phyloP scores from a whole-genome alignment of 176 grass and related monocot species.

The Lolium perenne region DNA sequence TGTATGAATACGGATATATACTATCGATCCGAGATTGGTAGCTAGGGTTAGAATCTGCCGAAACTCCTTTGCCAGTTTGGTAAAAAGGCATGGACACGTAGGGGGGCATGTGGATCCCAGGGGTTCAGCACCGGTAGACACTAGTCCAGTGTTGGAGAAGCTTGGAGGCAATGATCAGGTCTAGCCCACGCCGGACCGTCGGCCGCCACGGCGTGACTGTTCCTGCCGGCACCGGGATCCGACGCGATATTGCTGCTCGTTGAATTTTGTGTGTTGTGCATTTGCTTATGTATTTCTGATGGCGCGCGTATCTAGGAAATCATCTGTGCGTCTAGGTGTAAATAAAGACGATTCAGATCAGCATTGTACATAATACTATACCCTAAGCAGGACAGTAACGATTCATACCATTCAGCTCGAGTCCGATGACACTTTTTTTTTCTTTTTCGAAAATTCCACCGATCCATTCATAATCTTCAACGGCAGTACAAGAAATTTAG shows the following conservation, averaged over 20 bases:
- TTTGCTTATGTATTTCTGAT: not conserved
- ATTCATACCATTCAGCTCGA: no score
- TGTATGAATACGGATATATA: not conserved
- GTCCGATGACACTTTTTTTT: no score
- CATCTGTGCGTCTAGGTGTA: no score
- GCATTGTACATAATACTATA: no score
- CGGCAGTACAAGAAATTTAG: no score
- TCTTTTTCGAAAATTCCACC: no score
- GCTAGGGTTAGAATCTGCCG: slow-evolving; percentile 11
- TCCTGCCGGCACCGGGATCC: slow-evolving; percentile 24
- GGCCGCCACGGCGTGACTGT: slow-evolving; percentile 44
- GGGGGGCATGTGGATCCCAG: slow-evolving; percentile 26
- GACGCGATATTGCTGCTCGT: slow-evolving; percentile 23
- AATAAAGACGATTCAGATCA: no score
- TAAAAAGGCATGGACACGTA: slow-evolving; percentile 1
- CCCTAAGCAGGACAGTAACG: no score
- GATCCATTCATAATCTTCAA: no score
- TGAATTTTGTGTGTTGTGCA: not conserved
- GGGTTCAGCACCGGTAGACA: slow-evolving; percentile 15
- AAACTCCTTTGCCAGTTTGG: slow-evolving; percentile 11
- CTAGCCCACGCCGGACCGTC: slow-evolving; percentile 62
- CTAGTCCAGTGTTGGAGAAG: slow-evolving; percentile 34
- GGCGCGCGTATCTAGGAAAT: not conserved
- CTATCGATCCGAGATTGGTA: not conserved
- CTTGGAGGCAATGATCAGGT: slow-evolving; percentile 58